Evolutionary conservation across 768 basidiomycete genomes (phyloP).

Genomic region (Trametes maxima): DNA sequence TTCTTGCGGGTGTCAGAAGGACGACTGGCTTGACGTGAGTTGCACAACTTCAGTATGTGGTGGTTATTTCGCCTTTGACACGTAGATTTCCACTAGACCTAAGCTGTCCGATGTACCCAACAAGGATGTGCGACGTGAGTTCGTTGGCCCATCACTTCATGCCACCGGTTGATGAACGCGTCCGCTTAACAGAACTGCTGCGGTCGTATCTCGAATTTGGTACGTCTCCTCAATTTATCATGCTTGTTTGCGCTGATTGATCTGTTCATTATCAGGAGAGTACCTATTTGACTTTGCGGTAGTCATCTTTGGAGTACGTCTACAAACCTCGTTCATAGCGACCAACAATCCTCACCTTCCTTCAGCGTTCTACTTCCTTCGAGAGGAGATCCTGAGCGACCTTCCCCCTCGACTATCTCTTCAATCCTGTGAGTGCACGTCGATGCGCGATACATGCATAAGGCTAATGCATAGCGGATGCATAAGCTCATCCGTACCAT

Average conservation of each 20-base stretch:
- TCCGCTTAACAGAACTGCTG: slow-evolving; percentile 55
- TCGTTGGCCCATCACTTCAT: background rate
- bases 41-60: background rate
- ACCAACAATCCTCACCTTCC: background rate
- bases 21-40: slow-evolving; percentile 86
- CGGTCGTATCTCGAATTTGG: slow-evolving; percentile 81
- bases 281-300: slow-evolving; percentile 87
- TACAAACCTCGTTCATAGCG: slow-evolving; percentile 30
- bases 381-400: slow-evolving; percentile 48
- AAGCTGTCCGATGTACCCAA: slow-evolving; percentile 77
- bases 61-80: background rate
- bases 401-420: background rate
- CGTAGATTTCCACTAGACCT: slow-evolving; percentile 50
- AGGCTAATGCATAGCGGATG: background rate
- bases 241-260: background rate
- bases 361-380: slow-evolving; percentile 72
- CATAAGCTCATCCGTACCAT: background rate
- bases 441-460: background rate
- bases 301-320: slow-evolving; percentile 77
- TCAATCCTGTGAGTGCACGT: background rate
- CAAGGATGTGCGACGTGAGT: slow-evolving; percentile 87
- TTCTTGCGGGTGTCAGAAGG: slow-evolving; percentile 83
- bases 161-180: background rate
- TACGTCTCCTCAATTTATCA: slow-evolving; percentile 35
- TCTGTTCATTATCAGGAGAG: slow-evolving; percentile 56